Conservation (phyloP, 2,329 filamentous ascomycete genomes). For the Trichocomaceae sp. region DNA sequence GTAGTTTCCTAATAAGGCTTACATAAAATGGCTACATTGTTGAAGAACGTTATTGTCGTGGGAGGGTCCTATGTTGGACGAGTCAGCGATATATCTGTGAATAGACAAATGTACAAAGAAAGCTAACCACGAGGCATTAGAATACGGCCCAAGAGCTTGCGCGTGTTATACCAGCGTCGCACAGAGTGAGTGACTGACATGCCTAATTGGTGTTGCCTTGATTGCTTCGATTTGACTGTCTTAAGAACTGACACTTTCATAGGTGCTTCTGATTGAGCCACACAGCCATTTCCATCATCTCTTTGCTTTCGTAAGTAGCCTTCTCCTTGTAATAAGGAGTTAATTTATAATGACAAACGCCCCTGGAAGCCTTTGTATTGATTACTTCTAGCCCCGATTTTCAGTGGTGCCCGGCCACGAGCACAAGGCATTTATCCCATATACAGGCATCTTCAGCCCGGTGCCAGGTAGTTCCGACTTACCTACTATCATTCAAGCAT, state of each 20-base stretch:
- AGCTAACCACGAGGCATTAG: constrained; percentile 16
- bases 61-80: constrained; percentile 33
- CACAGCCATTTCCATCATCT: constrained; percentile 34
- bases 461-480: constrained; percentile 17
- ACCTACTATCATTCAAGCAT: constrained; percentile 28
- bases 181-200: constrained; percentile 23
- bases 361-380: not conserved
- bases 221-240: not conserved
- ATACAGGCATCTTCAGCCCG: constrained; percentile 25
- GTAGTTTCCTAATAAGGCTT: constrained; percentile 3
- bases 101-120: not conserved
- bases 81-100: constrained; percentile 16
- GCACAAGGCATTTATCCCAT: constrained; percentile 33
- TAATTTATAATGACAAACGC: not conserved
- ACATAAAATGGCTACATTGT: constrained; percentile 20
- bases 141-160: constrained; percentile 31
- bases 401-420: constrained; percentile 30
- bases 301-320: constrained; percentile 27
- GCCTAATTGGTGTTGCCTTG: not conserved
- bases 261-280: constrained; percentile 29
- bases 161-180: constrained; percentile 27
- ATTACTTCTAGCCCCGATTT: constrained; percentile 24
- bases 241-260: not conserved
- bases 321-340: not conserved
- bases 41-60: constrained; percentile 32